Base-by-base conservation (phyloP, 352 stramenopile species). In the Pythium coloratum region DNA sequence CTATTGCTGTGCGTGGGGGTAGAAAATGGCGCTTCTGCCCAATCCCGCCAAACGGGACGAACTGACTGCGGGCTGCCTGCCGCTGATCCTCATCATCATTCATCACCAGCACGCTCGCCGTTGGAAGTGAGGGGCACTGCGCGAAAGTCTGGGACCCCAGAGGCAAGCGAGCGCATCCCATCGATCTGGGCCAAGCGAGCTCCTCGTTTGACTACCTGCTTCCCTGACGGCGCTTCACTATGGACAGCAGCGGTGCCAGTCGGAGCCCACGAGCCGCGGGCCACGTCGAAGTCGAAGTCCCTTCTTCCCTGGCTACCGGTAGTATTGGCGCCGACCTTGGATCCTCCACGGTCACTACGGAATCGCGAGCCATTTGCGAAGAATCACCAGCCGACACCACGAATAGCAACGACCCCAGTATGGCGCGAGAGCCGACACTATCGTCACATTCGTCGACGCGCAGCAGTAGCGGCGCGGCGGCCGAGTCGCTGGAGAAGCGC, bases 11-110 rank as follows among this genome's bases (percentile, higher is more conserved):
- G 34, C 18, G 5, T 6, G 34, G 7, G 55, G 20, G 54, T 56
- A 59, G 33, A 59, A 49, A 51, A 58, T 69, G 62, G 62, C 24
- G 33, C 53, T 34, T 47, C 42, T 47, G 18, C 46, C 36, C 42
- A 55, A 30, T 24, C 2, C 28, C n/a, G 14, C 32, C 55, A 69
- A 69, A 69, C 42, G 62, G 62, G 62, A 51, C 62, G 62, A 69
- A 69, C 62, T 69, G 62, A 69, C 62, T 69, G 62, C 18, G 30
- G 40, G 20, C 20, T 24, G 20, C 20, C 20, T 24, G 20, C 28
- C 16, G 44, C 40, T 16, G 30, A 50, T 51, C 57, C 51, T 67
- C 61, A 44, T 51, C 44, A 24, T 24, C 61, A 57, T 24, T 24
- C 20, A 44, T 67, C 62, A 55, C n/a, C 62, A 33, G 40, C 62